Base-by-base conservation (phyloP, 2,329 filamentous ascomycete species). In the Fusarium xyrophilum region DNA sequence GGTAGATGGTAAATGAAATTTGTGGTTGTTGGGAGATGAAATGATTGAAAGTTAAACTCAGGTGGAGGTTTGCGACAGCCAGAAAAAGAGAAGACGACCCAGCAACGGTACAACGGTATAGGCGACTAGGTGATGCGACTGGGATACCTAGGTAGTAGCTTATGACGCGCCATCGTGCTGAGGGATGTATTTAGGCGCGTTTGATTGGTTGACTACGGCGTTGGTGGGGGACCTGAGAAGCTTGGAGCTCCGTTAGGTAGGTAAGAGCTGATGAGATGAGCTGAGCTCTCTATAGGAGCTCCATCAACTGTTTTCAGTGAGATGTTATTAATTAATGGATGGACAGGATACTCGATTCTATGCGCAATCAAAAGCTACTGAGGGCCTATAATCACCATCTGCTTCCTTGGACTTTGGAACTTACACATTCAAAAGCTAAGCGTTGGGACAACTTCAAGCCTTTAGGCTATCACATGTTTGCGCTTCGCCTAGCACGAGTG, bases 51-150 rank as follows among this genome's bases (percentile, higher is more conserved):
- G 43, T 62, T 52, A 56, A 58, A 47, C 14, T 23, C 19, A 23
- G 23, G 52, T 58, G 67, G 56, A 65, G 54, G 60, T 73, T 73
- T 74, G 72, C 72, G 72, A 74, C 64, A 67, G 56, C 56, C 46
- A 42, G 61, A 44, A 64, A 64, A 61, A 65, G 60, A 65, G 60
- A 54, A 54, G 65, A 50, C 61, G 54, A 60, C 69, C 67, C 54
- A 70, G 67, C 67, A 69, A 69, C 67, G 63, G 35, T 43, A 43
- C 55, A 63, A 47, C n/a, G n/a, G n/a, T n/a, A n/a, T 25, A 25
- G 23, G 43, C 56, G 40, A 62, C 60, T 43, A 35, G 47, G 51
- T 67, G 58, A 53, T 43, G 40, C 40, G 40, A 43, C 40, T 19
- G 40, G 40, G 15, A 36, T 58, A 27, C 8, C 8, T 27, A 15